Evolutionary conservation across 805 yeast genomes (phyloP).

Genomic region (Zygoascus bituminiphila): DNA sequence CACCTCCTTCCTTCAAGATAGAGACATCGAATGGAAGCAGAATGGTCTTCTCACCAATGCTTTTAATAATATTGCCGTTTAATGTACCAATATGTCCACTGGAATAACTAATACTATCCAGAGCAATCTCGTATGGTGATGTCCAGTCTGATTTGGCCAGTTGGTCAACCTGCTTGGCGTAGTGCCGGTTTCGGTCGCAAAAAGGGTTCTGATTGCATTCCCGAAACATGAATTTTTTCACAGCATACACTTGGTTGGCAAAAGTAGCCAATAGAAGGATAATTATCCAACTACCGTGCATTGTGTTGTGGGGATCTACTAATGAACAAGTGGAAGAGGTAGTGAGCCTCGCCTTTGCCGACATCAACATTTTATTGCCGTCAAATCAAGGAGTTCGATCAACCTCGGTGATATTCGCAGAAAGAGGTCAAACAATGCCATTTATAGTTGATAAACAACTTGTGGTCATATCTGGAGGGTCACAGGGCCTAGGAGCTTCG

Average conservation of each 20-base stretch:
- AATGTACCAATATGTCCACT: conserved; percentile 18
- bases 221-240: conserved; percentile 40
- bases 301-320: background rate
- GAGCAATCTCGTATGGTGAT: conserved; percentile 34
- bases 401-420: no score
- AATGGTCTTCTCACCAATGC: conserved; percentile 8
- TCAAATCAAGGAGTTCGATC: background rate
- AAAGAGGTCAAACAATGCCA: conserved; percentile 7
- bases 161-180: conserved; percentile 37
- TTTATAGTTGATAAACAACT: conserved; percentile 24
- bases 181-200: conserved; percentile 70
- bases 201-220: conserved; percentile 76
- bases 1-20: conserved; percentile 44
- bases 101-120: conserved; percentile 27
- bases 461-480: conserved; percentile 83
- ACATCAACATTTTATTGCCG: background rate
- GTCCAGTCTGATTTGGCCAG: conserved; percentile 7
- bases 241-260: conserved; percentile 8
- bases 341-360: background rate
- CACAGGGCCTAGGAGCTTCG: conserved; percentile 87
- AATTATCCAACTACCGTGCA: conserved; percentile 1
- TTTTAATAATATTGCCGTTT: conserved; percentile 29
- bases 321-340: background rate
- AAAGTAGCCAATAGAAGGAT: conserved; percentile 2
- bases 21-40: conserved; percentile 48